These are phyloP conservation scores for Ophiostoma quercus DNA, from an alignment of 2,329 filamentous ascomycete species.

Conservation along the genomic window DNA sequence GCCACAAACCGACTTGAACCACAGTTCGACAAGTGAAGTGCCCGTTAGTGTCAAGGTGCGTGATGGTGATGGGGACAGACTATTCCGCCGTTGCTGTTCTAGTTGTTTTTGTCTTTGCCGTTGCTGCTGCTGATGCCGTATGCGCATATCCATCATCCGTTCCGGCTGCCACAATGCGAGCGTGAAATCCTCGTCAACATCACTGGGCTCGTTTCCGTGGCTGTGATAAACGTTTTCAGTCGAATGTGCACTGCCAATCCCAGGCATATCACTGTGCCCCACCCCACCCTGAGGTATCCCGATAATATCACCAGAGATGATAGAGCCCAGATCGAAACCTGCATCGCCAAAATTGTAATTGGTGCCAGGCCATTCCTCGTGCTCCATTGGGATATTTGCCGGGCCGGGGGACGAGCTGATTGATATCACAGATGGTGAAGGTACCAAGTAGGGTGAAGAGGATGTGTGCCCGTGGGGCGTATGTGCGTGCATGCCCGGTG, in stretches of 20 bases:
- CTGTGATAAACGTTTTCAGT: background rate
- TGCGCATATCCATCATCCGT: conserved; percentile 10
- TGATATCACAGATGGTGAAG: background rate
- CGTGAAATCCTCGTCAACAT: conserved; percentile 2
- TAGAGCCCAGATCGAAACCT: background rate
- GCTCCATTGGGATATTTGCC: background rate
- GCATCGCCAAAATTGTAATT: background rate
- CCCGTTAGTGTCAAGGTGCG: conserved; percentile 19
- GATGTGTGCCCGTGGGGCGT: background rate
- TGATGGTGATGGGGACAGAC: background rate
- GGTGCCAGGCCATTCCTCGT: background rate
- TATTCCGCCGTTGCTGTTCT: background rate
- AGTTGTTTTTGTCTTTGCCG: background rate
- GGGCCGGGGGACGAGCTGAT: background rate
- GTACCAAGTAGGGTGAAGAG: background rate
- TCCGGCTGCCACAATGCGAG: conserved; percentile 23
- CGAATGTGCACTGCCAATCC: background rate
- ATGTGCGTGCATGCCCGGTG: background rate
- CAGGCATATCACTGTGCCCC: background rate
- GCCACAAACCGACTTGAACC: conserved; percentile 40
- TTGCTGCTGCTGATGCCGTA: background rate
- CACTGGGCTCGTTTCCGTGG: background rate
- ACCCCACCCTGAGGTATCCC: background rate
- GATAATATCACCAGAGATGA: background rate
- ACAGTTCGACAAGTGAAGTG: conserved; percentile 35